A percentile compares a stretch with the other conserved stretches of the same genome.
phyloP scores from a whole-genome alignment of 345 rosid genomes.

The Physaria fendleri region DNA sequence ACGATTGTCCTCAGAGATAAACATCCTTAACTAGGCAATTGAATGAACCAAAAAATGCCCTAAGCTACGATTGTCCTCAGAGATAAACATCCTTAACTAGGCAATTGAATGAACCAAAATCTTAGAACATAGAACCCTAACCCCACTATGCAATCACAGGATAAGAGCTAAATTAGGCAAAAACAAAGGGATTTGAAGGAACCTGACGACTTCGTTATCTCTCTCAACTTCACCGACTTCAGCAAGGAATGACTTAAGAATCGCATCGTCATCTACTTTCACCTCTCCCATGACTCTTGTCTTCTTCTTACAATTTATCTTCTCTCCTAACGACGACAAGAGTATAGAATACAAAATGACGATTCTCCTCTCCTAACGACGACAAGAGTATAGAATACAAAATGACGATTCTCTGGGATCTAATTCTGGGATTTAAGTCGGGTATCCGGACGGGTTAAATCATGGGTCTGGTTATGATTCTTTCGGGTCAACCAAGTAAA shows the following conservation, averaged over 20 bases:
- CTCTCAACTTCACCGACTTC: slow-evolving; percentile 96
- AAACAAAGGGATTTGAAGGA: slow-evolving; percentile 6
- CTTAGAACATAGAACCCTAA: not conserved
- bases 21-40: too few relatives aligned
- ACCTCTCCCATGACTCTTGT: slow-evolving; percentile 50
- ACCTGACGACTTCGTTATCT: slow-evolving; percentile 92
- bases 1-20: not conserved
- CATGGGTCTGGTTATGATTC: not conserved
- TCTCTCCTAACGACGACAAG: too few relatives aligned
- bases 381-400: slow-evolving; percentile 1
- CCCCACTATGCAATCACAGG: not conserved
- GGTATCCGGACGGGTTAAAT: not conserved
- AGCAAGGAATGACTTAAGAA: slow-evolving; percentile 87
- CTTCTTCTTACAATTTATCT: not conserved
- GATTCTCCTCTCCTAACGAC: not conserved
- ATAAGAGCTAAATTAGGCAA: not conserved
- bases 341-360: too few relatives aligned
- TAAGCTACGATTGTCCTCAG: not conserved
- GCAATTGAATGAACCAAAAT: too few relatives aligned
- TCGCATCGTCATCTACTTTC: slow-evolving; percentile 57
- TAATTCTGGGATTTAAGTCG: not conserved
- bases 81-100: too few relatives aligned
- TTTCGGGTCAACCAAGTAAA: not conserved
- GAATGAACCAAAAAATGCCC: too few relatives aligned
- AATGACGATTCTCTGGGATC: slow-evolving; percentile 1